Conservation (phyloP, 2,329 filamentous ascomycete genomes). For the Cytospora paraplurivora region DNA sequence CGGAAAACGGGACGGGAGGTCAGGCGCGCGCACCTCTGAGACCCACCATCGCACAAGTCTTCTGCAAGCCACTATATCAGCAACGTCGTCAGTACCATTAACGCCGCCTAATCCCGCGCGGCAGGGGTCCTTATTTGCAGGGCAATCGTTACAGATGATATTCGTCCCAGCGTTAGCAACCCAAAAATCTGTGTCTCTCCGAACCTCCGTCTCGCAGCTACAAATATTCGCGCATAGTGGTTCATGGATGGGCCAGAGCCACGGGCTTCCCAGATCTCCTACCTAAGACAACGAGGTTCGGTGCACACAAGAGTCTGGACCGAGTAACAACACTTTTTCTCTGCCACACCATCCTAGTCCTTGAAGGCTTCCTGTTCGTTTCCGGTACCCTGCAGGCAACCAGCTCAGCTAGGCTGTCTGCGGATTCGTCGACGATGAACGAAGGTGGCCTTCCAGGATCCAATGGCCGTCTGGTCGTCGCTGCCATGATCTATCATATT, state of each 20-base stretch:
- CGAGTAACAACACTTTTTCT: constrained; percentile 8
- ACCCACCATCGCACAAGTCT: constrained; percentile 23
- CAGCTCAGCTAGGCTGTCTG: constrained; percentile 3
- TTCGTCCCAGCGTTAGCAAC: not conserved
- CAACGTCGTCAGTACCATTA: constrained; percentile 1
- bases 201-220: too few relatives aligned
- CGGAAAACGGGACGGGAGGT: constrained; percentile 17
- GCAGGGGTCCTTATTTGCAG: constrained; percentile 9
- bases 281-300: not conserved
- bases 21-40: constrained; percentile 22
- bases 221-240: too few relatives aligned
- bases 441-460: not conserved
- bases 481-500: constrained; percentile 22
- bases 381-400: constrained; percentile 8
- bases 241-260: too few relatives aligned
- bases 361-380: constrained; percentile 8
- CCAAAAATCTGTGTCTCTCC: not conserved
- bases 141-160: constrained; percentile 2
- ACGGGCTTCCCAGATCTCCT: not conserved
- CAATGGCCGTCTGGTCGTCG: constrained; percentile 8
- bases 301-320: not conserved
- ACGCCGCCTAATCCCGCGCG: constrained; percentile 16
- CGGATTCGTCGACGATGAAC: constrained; percentile 2
- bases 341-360: constrained; percentile 3
- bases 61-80: constrained; percentile 26